Percentiles rank a stretch among this genome's conserved stretches.
phyloP scores from a whole-genome alignment of 306 rosid genomes.

The Cucumis melo region DNA sequence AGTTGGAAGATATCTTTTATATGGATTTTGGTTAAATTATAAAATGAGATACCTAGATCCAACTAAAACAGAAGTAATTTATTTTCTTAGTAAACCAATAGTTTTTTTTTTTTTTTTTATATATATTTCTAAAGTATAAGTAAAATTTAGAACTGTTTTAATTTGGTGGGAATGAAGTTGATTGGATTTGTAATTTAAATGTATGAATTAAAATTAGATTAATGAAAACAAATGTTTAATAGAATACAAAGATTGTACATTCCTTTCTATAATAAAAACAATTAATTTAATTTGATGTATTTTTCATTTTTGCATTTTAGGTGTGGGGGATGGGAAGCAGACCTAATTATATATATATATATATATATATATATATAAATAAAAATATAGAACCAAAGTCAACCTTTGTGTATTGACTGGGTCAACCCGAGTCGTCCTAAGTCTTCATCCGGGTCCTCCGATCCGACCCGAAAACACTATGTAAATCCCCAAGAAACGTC shows the following conservation, averaged over 20 bases:
- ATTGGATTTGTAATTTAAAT: too few relatives aligned
- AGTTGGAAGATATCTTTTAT: too few relatives aligned
- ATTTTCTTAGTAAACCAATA: too few relatives aligned
- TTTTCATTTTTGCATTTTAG: neutral
- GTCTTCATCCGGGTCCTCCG: neutral
- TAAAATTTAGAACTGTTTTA: too few relatives aligned
- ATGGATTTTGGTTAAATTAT: too few relatives aligned
- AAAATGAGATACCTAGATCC: too few relatives aligned
- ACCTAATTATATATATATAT: neutral
- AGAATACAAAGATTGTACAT: neutral
- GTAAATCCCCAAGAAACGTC: constrained; percentile 55
- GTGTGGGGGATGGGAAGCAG: neutral
- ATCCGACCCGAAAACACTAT: neutral
- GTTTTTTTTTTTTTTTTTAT: too few relatives aligned
- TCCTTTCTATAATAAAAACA: neutral
- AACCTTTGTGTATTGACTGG: too few relatives aligned
- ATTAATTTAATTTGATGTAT: constrained; percentile 3
- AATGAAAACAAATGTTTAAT: neutral
- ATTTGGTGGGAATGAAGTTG: too few relatives aligned
- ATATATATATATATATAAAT: neutral
- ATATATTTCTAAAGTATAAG: too few relatives aligned
- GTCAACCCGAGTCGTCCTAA: neutral
- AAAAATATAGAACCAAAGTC: neutral
- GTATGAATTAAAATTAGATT: neutral
- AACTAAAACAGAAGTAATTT: too few relatives aligned